These are phyloP conservation scores for Chlamydomonas schloesseri DNA, from an alignment of 139 green algal species.

Conservation along the genomic window DNA sequence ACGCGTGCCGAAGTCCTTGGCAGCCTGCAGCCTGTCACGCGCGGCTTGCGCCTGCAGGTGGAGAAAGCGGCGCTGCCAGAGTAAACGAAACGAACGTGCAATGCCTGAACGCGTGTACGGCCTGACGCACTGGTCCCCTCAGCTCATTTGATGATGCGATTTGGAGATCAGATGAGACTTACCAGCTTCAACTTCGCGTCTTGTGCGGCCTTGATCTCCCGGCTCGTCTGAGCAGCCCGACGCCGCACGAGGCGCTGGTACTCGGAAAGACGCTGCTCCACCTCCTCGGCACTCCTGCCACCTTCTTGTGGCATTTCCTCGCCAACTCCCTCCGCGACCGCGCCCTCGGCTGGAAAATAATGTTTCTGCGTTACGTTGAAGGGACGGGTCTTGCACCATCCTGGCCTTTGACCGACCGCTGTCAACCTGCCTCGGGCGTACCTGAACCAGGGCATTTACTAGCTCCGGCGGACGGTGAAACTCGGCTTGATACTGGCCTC, in stretches of 20 bases:
- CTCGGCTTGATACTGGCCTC: not conserved
- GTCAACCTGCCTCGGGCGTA: not conserved
- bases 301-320: not conserved
- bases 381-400: no score
- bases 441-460: constrained; percentile 8
- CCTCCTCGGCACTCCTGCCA: not conserved
- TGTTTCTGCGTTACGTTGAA: constrained; percentile 23
- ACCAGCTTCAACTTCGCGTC: constrained; percentile 27
- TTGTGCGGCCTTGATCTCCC: not conserved
- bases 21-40: not conserved
- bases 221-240: not conserved
- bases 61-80: not conserved
- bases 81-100: no score
- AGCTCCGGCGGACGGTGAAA: constrained; percentile 1
- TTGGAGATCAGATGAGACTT: no score
- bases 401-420: not conserved
- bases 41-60: not conserved
- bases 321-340: constrained; percentile 5
- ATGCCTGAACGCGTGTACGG: no score
- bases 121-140: no score
- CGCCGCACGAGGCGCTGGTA: constrained; percentile 7
- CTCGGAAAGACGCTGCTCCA: not conserved
- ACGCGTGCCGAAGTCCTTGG: not conserved
- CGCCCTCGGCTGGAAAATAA: constrained; percentile 27
- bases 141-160: no score